Evolutionary conservation across 768 basidiomycete species (phyloP).

Genomic region (Rhodotorula toruloides): DNA sequence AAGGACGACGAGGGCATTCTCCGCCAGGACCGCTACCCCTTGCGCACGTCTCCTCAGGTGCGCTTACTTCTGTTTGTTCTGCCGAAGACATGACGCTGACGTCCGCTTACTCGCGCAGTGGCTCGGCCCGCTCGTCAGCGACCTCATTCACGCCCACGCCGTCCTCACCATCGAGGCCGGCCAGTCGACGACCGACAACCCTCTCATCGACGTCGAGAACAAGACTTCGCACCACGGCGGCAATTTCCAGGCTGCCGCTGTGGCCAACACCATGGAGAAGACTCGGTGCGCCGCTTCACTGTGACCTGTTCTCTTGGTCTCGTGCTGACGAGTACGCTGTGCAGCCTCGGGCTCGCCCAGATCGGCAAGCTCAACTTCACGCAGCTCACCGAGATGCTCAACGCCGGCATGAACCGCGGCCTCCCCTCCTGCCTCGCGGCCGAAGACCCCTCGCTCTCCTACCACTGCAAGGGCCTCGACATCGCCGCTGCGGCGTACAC

Average conservation of each 20-base stretch:
- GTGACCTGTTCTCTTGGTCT: not conserved
- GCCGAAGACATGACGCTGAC: slow-evolving; percentile 48
- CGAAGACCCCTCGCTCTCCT: slow-evolving; percentile 58
- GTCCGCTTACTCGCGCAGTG: slow-evolving; percentile 62
- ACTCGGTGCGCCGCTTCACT: slow-evolving; percentile 40
- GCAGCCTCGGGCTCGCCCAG: slow-evolving; percentile 57
- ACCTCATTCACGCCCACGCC: slow-evolving; percentile 61
- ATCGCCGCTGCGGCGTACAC: slow-evolving; percentile 77
- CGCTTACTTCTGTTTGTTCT: not conserved
- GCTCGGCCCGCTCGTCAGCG: slow-evolving; percentile 78
- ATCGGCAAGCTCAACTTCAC: slow-evolving; percentile 66
- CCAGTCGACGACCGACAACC: slow-evolving; percentile 86
- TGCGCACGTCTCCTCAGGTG: slow-evolving; percentile 44
- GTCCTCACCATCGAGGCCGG: slow-evolving; percentile 64
- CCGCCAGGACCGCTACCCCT: slow-evolving; percentile 68
- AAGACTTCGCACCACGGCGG: slow-evolving; percentile 64
- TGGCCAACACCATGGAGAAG: slow-evolving; percentile 83
- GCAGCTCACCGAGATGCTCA: slow-evolving; percentile 66
- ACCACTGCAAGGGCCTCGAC: slow-evolving; percentile 77
- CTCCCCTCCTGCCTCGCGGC: slow-evolving; percentile 57
- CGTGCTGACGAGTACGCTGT: slow-evolving; percentile 49
- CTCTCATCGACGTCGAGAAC: slow-evolving; percentile 65
- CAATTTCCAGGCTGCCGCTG: slow-evolving; percentile 69
- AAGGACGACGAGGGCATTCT: slow-evolving; percentile 67
- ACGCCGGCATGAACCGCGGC: slow-evolving; percentile 77